A percentile compares a stretch with the other conserved stretches of the same genome.
Evolutionary conservation across 2,329 filamentous ascomycete genomes (phyloP).

Genomic region (Fusarium sp.): DNA sequence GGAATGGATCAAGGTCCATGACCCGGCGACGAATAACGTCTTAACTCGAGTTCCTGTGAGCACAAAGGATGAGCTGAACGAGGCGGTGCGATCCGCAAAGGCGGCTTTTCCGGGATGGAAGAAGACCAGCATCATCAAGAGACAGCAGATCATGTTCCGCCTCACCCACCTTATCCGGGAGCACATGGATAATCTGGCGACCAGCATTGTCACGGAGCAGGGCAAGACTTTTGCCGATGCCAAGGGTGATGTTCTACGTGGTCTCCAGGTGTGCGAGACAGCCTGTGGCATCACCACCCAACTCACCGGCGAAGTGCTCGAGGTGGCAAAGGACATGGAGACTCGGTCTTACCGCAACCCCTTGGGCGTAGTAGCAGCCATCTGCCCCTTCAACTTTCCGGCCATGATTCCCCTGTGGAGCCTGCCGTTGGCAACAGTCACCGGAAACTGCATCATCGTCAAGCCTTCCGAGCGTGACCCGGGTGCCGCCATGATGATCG

Average conservation of each 20-base stretch:
- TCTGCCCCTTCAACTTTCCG: slow-evolving; percentile 88
- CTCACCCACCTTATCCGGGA: slow-evolving; percentile 81
- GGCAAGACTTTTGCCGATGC: slow-evolving; percentile 86
- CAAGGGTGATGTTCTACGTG: slow-evolving; percentile 80
- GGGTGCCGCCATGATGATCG: slow-evolving; percentile 84
- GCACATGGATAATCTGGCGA: slow-evolving; percentile 83
- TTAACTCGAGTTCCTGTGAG: slow-evolving; percentile 84
- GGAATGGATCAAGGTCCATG: slow-evolving; percentile 81
- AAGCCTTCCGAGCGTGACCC: slow-evolving; percentile 87
- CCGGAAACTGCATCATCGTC: slow-evolving; percentile 83
- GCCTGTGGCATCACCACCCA: slow-evolving; percentile 82
- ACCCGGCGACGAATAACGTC: slow-evolving; percentile 85
- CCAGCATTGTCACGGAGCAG: slow-evolving; percentile 84
- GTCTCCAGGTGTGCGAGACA: slow-evolving; percentile 83
- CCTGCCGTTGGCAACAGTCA: slow-evolving; percentile 83
- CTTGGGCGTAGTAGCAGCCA: slow-evolving; percentile 82
- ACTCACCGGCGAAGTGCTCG: slow-evolving; percentile 81
- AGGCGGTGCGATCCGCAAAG: slow-evolving; percentile 78
- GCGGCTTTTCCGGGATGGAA: slow-evolving; percentile 80
- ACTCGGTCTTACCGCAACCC: slow-evolving; percentile 83
- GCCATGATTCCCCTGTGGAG: slow-evolving; percentile 90
- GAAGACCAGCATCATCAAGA: slow-evolving; percentile 74
- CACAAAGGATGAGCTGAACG: slow-evolving; percentile 78
- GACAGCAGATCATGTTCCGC: slow-evolving; percentile 86
- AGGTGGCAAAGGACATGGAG: slow-evolving; percentile 89